Percentiles rank a stretch among this genome's conserved stretches.
These are phyloP conservation scores for Fusarium anguioides DNA, from an alignment of 2,329 filamentous ascomycete genomes.

Conservation along the genomic window DNA sequence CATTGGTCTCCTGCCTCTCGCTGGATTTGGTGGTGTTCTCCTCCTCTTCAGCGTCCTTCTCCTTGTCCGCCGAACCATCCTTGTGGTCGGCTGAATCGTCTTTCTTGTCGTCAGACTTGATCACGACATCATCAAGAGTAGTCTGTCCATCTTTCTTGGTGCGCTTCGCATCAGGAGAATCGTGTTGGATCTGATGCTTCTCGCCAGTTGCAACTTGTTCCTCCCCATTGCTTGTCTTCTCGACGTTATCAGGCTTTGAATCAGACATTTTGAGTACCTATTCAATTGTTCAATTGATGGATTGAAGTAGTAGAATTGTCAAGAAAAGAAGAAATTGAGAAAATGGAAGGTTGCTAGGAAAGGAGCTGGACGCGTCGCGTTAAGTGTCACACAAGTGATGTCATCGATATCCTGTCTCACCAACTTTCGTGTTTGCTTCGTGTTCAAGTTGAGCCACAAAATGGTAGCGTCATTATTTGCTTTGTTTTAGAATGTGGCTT, in stretches of 20 bases:
- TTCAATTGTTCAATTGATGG: neutral
- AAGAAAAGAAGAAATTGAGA: neutral
- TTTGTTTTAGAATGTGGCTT: neutral
- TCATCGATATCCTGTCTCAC: slow-evolving; percentile 35
- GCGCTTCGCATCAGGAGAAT: slow-evolving; percentile 44
- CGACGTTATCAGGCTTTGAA: slow-evolving; percentile 6
- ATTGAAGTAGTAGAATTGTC: neutral
- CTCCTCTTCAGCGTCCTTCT: slow-evolving; percentile 5
- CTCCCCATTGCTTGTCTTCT: slow-evolving; percentile 19
- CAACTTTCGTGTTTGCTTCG: slow-evolving; percentile 19
- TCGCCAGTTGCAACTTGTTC: slow-evolving; percentile 36
- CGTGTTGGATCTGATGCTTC: slow-evolving; percentile 46
- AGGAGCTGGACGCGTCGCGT: slow-evolving; percentile 29
- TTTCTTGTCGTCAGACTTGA: slow-evolving; percentile 11
- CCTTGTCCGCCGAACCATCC: neutral
- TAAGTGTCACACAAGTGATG: slow-evolving; percentile 38
- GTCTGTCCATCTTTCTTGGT: slow-evolving; percentile 41
- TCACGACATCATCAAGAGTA: slow-evolving; percentile 37
- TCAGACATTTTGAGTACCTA: slow-evolving; percentile 30
- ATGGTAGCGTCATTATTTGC: slow-evolving; percentile 3
- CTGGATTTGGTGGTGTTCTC: neutral
- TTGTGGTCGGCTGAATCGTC: slow-evolving; percentile 4
- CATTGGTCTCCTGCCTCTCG: neutral
- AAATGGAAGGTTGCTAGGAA: neutral
- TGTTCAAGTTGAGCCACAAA: slow-evolving; percentile 20